A percentile compares a stretch with the other conserved stretches of the same genome.
phyloP scores from a whole-genome alignment of 2,329 filamentous ascomycete species.

The Pseudohalonectria lignicola region DNA sequence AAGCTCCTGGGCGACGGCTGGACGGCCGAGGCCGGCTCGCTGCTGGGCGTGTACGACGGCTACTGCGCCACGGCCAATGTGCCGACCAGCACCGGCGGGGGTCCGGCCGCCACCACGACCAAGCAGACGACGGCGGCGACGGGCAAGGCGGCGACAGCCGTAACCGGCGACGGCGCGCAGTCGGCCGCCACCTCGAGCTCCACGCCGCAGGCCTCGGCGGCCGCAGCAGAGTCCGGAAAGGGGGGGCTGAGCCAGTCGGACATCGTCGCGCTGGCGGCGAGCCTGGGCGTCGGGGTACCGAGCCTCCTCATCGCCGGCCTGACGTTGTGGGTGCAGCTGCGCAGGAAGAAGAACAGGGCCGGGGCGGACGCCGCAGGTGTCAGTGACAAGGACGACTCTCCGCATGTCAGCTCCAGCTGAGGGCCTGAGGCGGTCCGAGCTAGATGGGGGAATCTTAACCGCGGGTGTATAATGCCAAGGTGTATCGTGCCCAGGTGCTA shows the following conservation, averaged over 20 bases:
- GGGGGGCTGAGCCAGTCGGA: conserved; percentile 13
- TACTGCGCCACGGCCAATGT: conserved; percentile 15
- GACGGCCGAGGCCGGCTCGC: conserved; percentile 10
- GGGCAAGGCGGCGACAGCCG: not conserved
- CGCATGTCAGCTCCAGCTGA: too few species aligned
- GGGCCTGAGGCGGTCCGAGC: too few species aligned
- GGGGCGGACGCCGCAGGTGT: not conserved
- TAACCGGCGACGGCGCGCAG: not conserved
- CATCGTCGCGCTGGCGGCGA: conserved; percentile 14
- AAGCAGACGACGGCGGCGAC: not conserved
- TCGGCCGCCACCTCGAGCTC: not conserved
- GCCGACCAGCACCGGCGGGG: conserved; percentile 2
- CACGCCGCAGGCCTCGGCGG: not conserved
- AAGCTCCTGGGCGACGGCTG: conserved; percentile 8
- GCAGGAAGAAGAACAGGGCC: conserved; percentile 8
- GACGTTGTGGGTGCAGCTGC: conserved; percentile 10
- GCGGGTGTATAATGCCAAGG: too few species aligned
- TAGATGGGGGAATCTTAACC: too few species aligned
- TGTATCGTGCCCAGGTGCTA: too few species aligned
- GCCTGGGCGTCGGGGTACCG: conserved; percentile 15
- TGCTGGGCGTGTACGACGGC: conserved; percentile 11
- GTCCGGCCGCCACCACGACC: not conserved
- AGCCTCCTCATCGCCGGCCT: conserved; percentile 20
- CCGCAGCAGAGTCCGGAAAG: conserved; percentile 1
- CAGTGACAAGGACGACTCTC: too few species aligned